These are phyloP conservation scores for Zymoseptoria pseudotritici DNA, from an alignment of 2,329 filamentous ascomycete genomes.

Conservation along the genomic window DNA sequence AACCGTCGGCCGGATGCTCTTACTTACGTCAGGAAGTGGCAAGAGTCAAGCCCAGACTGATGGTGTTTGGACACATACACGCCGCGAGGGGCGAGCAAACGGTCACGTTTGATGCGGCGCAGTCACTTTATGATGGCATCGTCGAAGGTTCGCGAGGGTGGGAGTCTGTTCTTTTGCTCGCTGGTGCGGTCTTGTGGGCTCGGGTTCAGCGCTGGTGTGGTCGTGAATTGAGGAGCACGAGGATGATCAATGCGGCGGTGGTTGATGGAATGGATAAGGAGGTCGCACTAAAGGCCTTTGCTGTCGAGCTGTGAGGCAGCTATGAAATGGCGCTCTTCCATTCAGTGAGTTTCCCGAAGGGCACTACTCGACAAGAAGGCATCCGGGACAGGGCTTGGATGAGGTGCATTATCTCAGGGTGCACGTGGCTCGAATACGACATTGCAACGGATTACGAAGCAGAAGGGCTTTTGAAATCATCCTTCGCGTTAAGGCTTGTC, in stretches of 20 bases:
- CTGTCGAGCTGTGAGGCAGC: neutral
- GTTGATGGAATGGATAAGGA: conserved; percentile 2
- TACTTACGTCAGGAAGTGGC: conserved; percentile 14
- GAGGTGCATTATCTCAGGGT: no score
- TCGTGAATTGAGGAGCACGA: neutral
- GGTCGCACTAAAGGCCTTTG: neutral
- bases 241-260: conserved; percentile 2
- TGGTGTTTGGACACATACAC: conserved; percentile 37
- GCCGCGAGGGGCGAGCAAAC: conserved; percentile 34
- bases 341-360: neutral
- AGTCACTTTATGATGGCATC: neutral
- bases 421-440: no score
- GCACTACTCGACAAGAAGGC: no score
- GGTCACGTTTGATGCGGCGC: conserved; percentile 59
- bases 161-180: neutral
- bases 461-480: no score
- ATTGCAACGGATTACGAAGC: no score
- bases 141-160: neutral
- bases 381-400: no score
- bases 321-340: neutral
- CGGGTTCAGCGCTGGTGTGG: neutral
- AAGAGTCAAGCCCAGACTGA: conserved; percentile 27
- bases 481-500: no score
- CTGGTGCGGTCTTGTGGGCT: neutral
- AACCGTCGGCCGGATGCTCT: conserved; percentile 24